Evolutionary conservation across 2,329 filamentous ascomycete genomes (phyloP), one percentile per base, ranked within the genome.

Genomic region (Penicillium italicum): DNA sequence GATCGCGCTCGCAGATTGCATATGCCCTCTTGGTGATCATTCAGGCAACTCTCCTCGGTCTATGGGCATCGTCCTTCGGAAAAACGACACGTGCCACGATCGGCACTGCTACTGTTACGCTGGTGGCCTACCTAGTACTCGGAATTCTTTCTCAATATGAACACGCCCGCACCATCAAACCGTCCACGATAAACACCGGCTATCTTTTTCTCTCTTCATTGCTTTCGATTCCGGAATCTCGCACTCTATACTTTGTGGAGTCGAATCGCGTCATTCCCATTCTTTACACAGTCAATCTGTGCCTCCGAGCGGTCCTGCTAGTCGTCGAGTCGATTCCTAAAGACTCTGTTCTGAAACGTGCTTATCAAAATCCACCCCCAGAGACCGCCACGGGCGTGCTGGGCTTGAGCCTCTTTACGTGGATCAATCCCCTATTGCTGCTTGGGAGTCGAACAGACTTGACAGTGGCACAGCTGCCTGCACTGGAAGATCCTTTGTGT

Each of bases 121-220:
- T 48, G 10, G 22, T 26, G 30, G 31, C 45, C 12, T 48, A 36
- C 45, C 20, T 48, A 24, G 45, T 48, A 36, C 31, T 48, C 33
- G 45, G 45, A 18, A 22, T 48, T 20, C 45, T 48, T 36, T 48
- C 45, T 16, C 45, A 48, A 48, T 48, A 48, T 48, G 45, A 48
- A 48, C 45, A 48, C 37, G 20, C 45, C 34, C 45, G 45, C 22
- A 22, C 45, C 16, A 48, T 48, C 22, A 18, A 36, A 37, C 45
- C 45, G 14, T 48, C 45, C 30, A 48, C 45, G 16, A 26, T 48
- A 24, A 48, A 48, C 45, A 26, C 22, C 30, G 28, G 45, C 20
- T 48, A 48, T 37, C 31, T 48, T 24, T 48, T 48, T 26, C 45
- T 48, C 45, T 48, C 45, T 14, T 26, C 31, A n/a, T 10, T 48